These are phyloP conservation scores for Starmerella stellata DNA, from an alignment of 805 yeast species.

Conservation along the genomic window DNA sequence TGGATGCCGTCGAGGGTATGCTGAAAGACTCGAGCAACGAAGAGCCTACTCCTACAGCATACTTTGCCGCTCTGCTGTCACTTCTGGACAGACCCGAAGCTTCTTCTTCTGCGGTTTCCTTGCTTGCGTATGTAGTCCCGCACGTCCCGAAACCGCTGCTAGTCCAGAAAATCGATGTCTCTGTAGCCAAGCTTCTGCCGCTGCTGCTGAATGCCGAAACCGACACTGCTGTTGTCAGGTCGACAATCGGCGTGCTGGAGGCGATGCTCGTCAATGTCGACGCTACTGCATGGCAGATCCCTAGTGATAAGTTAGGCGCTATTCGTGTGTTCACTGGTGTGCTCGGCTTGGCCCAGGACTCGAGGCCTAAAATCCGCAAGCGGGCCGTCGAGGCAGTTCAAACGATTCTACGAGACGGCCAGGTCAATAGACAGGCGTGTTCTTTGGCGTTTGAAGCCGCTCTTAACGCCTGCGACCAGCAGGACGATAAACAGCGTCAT, in stretches of 20 bases:
- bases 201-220: constrained; percentile 49
- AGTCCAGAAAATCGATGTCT: constrained; percentile 56
- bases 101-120: constrained; percentile 61
- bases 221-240: constrained; percentile 64
- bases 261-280: constrained; percentile 65
- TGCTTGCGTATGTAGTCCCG: constrained; percentile 64
- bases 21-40: constrained; percentile 43
- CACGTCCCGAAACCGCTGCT: constrained; percentile 51
- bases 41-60: constrained; percentile 46
- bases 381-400: constrained; percentile 83
- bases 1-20: constrained; percentile 81
- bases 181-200: constrained; percentile 65
- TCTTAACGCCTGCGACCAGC: constrained; percentile 34
- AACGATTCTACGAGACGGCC: constrained; percentile 41
- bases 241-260: constrained; percentile 76
- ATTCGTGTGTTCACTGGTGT: constrained; percentile 17
- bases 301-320: constrained; percentile 17
- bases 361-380: constrained; percentile 87
- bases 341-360: constrained; percentile 54
- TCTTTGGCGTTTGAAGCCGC: constrained; percentile 57
- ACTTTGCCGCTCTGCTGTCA: constrained; percentile 68
- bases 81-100: constrained; percentile 61
- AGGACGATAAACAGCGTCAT: constrained; percentile 31
- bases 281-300: constrained; percentile 45
- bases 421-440: constrained; percentile 48